Percentiles rank a stretch among this genome's conserved stretches.
phyloP scores from a whole-genome alignment of 2,329 filamentous ascomycete genomes.

The Dendrostoma leiphaemia region DNA sequence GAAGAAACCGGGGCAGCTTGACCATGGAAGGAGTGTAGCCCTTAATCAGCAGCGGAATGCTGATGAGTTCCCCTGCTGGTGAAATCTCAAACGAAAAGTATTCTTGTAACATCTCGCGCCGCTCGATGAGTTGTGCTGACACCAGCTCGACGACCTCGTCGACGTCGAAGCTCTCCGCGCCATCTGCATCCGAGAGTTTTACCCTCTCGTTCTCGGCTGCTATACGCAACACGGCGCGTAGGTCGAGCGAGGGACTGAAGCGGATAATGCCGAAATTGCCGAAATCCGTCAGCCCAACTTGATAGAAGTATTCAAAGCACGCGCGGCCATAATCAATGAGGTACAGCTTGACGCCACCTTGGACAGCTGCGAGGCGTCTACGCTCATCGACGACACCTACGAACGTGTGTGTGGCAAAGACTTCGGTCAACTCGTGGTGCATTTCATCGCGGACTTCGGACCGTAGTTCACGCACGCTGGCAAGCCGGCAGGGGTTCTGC shows the following conservation, averaged over 20 bases:
- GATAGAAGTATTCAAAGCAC: constrained; percentile 90
- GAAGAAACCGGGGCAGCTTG: constrained; percentile 85
- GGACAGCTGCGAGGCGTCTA: constrained; percentile 85
- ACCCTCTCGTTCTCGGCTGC: constrained; percentile 70
- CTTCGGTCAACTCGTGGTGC: constrained; percentile 82
- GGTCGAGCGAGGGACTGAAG: constrained; percentile 71
- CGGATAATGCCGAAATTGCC: constrained; percentile 87
- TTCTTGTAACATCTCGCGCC: constrained; percentile 83
- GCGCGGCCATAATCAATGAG: constrained; percentile 89
- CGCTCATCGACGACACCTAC: constrained; percentile 88
- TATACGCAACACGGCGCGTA: constrained; percentile 69
- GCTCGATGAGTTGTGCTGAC: constrained; percentile 65
- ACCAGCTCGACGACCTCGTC: constrained; percentile 65
- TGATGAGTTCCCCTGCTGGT: constrained; percentile 70
- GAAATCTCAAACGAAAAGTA: constrained; percentile 90
- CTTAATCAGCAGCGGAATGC: constrained; percentile 82
- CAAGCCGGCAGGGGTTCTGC: constrained; percentile 68
- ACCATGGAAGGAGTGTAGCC: constrained; percentile 83
- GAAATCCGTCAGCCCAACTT: constrained; percentile 91
- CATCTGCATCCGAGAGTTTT: constrained; percentile 26
- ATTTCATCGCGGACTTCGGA: constrained; percentile 76
- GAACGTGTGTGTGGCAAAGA: constrained; percentile 86
- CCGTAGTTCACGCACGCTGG: constrained; percentile 83
- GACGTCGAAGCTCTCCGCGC: constrained; percentile 62
- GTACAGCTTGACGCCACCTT: constrained; percentile 88